Conservation (phyloP, 2,329 filamentous ascomycete genomes). For the Biscogniauxia sp. region DNA sequence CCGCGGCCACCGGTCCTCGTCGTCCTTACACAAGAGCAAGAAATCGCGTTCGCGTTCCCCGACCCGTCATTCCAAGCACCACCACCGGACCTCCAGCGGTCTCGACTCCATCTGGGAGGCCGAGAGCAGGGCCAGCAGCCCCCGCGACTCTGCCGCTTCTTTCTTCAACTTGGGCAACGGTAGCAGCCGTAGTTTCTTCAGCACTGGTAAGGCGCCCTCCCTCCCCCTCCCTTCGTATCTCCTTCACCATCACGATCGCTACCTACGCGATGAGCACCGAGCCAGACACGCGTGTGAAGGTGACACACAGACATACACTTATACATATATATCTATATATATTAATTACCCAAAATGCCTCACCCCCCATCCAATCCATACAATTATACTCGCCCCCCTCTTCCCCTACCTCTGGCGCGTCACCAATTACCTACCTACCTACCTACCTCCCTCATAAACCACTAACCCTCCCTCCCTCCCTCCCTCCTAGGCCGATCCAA, state of each 20-base stretch:
- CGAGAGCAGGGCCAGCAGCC: conserved; percentile 24
- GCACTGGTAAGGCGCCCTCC: conserved; percentile 23
- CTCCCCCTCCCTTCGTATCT: background rate
- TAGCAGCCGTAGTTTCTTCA: conserved; percentile 34
- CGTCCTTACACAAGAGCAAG: conserved; percentile 25
- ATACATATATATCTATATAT: background rate
- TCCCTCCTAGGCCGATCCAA: conserved; percentile 42
- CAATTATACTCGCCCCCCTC: too few relatives aligned
- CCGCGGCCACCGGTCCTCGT: conserved; percentile 20
- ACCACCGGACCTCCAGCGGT: conserved; percentile 16
- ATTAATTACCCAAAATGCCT: conserved; percentile 1
- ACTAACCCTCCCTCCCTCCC: background rate
- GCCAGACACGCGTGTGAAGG: too few relatives aligned
- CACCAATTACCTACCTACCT: background rate
- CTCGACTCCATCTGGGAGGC: conserved; percentile 21
- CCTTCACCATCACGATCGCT: background rate
- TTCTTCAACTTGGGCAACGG: conserved; percentile 33
- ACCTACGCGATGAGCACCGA: background rate
- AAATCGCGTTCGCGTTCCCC: conserved; percentile 23
- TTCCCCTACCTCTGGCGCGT: too few relatives aligned
- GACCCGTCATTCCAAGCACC: conserved; percentile 30
- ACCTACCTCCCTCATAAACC: background rate
- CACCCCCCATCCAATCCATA: background rate
- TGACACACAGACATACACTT: background rate
- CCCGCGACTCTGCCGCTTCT: conserved; percentile 14